Percentiles rank a stretch among this genome's conserved stretches.
phyloP scores from a whole-genome alignment of 345 rosid species.

The Noccaea bulbosa region DNA sequence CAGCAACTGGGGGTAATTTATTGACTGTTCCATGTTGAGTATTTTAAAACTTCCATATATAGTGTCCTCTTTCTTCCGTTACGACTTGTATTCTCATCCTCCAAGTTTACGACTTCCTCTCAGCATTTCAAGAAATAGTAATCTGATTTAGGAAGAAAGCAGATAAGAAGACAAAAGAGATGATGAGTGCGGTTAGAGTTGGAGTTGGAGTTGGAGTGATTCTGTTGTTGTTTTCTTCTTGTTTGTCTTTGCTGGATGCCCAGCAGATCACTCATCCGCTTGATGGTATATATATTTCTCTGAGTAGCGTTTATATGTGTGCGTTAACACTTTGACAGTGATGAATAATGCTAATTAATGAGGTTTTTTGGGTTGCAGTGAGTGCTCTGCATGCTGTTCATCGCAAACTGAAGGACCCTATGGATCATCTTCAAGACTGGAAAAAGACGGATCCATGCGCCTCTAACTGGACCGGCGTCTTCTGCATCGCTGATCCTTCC shows the following conservation, averaged over 20 bases:
- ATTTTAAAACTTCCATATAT: conserved; percentile 24
- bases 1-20: not conserved
- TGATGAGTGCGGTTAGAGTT: conserved; percentile 17
- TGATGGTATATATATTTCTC: conserved; percentile 28
- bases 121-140: not conserved
- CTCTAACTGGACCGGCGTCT: conserved; percentile 42
- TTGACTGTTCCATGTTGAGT: conserved; percentile 24
- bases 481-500: conserved; percentile 35
- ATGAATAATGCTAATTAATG: conserved; percentile 5
- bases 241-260: conserved; percentile 27
- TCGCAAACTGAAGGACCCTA: conserved; percentile 38
- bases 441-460: conserved; percentile 41
- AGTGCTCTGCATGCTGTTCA: conserved; percentile 29
- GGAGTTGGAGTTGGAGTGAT: not conserved
- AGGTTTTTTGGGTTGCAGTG: not conserved
- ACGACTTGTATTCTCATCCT: conserved; percentile 19
- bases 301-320: not conserved
- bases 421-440: conserved; percentile 40
- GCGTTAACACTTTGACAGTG: not conserved
- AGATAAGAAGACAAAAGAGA: conserved; percentile 9
- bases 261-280: conserved; percentile 39
- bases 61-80: not conserved
- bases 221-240: conserved; percentile 24
- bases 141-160: conserved; percentile 13
- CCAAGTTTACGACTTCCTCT: conserved; percentile 13